Evolutionary conservation across 2,329 filamentous ascomycete species (phyloP).

Genomic region (Diaporthe sp.): DNA sequence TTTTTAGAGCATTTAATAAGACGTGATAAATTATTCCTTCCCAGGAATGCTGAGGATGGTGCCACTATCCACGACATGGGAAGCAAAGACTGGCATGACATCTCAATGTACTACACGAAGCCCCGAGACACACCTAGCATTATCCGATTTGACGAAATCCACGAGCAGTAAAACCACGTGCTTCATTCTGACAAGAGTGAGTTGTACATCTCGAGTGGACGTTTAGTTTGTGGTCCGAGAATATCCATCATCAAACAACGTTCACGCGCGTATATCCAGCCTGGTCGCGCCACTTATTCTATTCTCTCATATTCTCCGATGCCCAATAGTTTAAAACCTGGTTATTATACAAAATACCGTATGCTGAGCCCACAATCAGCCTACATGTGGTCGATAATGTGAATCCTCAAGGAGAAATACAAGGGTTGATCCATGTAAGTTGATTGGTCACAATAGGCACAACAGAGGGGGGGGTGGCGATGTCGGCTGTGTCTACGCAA

Average conservation of each 20-base stretch:
- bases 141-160: background rate
- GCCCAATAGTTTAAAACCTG: too few relatives aligned
- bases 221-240: too few relatives aligned
- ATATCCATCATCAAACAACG: background rate
- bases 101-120: background rate
- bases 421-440: conserved; percentile 12
- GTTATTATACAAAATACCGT: too few relatives aligned
- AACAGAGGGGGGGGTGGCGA: background rate
- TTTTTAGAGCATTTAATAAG: background rate
- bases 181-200: too few relatives aligned
- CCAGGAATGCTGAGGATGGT: background rate
- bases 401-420: background rate
- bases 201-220: too few relatives aligned
- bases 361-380: background rate
- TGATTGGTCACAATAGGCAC: conserved; percentile 9
- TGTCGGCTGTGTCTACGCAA: background rate
- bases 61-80: too few relatives aligned
- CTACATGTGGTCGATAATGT: background rate
- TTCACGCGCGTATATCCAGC: background rate
- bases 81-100: background rate
- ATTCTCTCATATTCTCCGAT: background rate
- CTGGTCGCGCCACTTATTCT: background rate
- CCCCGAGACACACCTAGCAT: background rate
- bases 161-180: background rate
- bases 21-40: background rate